Base-by-base conservation (phyloP, 495 filamentous ascomycete species). In the Tuber umbilicatum region DNA sequence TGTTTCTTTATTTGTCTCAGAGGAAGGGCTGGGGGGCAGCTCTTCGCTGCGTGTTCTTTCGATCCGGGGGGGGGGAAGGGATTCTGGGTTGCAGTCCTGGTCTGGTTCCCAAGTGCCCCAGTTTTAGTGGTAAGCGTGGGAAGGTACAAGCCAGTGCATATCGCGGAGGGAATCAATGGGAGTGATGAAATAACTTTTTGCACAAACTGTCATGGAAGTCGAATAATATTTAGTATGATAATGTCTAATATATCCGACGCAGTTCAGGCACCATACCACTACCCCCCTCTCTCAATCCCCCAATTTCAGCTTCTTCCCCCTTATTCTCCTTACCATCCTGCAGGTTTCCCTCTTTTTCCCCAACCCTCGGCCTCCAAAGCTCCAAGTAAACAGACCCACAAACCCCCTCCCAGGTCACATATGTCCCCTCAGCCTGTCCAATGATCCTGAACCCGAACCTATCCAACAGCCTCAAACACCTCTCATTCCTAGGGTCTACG, bases 401-500 rank as follows among this genome's bases (percentile, higher is more conserved):
- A 71, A 21, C 68, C 7, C 75, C 71, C 14, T 77, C 42, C 70
- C 73, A 60, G 5, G 71, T 73, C 0, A 68, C 19, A 43, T 42
- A 71, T 0, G 71, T 78, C 6, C 21, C 35, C 37, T 40, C 45
- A 50, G 37, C 68, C 38, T 43, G 40, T 27, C 71, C 71, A 19
- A 39, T 45, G 38, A 70, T 68, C 27, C 68, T 38, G 41, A 77
- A 73, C 38, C 76, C 74, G 60, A 39, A 73, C 42, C 47, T 77
- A 50, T 23, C 19, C 19, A 78, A 16, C 55, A 78, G 17, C 7
- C 35, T 23, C 50, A 77, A 77, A 71, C 60, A 68, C 27, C 50
- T 69, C 12, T 23, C 23, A 71, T 78, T 77, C n/a, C 75, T 73
- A 14, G 76, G 74, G 38, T 78, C 74, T 6, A 77, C 71, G 69